Evolutionary conservation across 805 yeast genomes (phyloP), one percentile per base, ranked within the genome.

Genomic region (Debaryomyces maramus): DNA sequence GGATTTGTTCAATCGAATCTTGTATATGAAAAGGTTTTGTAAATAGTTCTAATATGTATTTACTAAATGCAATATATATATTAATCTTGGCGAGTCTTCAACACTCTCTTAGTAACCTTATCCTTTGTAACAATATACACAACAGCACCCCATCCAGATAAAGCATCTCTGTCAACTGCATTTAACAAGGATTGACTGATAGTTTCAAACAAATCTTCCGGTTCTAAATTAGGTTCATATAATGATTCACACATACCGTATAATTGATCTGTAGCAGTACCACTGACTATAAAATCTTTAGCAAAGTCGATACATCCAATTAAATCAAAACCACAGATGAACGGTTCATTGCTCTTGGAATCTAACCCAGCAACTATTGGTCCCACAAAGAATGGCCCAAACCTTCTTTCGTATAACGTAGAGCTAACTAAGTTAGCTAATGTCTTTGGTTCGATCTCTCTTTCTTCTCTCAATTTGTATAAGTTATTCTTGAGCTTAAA

Each of bases 161-260:
- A 74, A 5, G 97, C 96, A 66, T 93, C 99, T 74, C 99, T 85
- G 65, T 93, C 99, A 26, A 86, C 95, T 14, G 97, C 98, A 61
- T 86, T 88, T 71, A 93, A 72, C 44, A 93, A 71, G 1, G 97
- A 91, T 67, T 93, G 99, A 52, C 95, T 82, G 50, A 89, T 85
- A 29, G 98, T 91, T 65, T 93, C 98, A 59, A 93, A 93, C 52
- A 93, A 72, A 63, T 93, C 97, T 51, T 93, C 98, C 5, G 98
- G 89, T 61, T 81, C 97, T 52, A 95, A 73, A 56, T 86, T 72
- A 30, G 98, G 97, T 67, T 93, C 98, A 66, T 89, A 95, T 43
- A 93, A 73, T 9, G 95, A 78, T 70, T 93, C 99, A 68, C 99
- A 95, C 97, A 93, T 91, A 64, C 99, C 99, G 60, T 84, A 93